Percentiles rank a stretch among this genome's conserved stretches.
These are phyloP conservation scores for Eutypa lata DNA, from an alignment of 2,329 filamentous ascomycete species.

Conservation along the genomic window DNA sequence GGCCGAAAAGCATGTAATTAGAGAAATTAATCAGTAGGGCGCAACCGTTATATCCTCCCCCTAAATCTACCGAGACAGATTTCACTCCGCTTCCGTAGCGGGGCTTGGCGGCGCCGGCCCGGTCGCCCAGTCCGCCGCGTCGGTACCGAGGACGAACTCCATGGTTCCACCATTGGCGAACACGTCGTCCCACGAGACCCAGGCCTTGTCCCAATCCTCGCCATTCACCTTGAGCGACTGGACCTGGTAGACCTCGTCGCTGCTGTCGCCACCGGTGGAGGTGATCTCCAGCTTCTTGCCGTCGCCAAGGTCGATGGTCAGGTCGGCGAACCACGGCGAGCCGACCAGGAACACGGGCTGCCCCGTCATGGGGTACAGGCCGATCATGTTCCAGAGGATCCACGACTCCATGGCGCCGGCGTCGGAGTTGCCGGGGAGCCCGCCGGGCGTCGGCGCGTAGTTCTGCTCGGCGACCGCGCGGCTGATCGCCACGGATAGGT, in stretches of 20 bases:
- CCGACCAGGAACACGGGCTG: conserved; percentile 66
- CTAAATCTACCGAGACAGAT: not conserved
- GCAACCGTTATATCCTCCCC: not conserved
- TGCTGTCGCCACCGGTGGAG: conserved; percentile 48
- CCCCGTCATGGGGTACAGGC: conserved; percentile 64
- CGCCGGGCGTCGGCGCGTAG: conserved; percentile 52
- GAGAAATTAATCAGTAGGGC: too few relatives aligned
- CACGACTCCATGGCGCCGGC: conserved; percentile 72
- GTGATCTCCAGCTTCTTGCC: conserved; percentile 54
- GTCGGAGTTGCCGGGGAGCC: conserved; percentile 68
- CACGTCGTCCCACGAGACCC: conserved; percentile 64
- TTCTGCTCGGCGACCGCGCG: conserved; percentile 57
- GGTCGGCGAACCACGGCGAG: conserved; percentile 59
- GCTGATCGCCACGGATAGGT: conserved; percentile 56
- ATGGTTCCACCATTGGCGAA: conserved; percentile 62
- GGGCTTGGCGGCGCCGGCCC: conserved; percentile 61
- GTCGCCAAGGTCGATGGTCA: conserved; percentile 56
- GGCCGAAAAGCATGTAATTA: too few relatives aligned
- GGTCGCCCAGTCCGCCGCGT: conserved; percentile 53
- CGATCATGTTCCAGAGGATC: conserved; percentile 67
- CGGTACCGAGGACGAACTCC: conserved; percentile 60
- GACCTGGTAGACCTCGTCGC: conserved; percentile 54
- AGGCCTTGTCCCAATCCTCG: conserved; percentile 57
- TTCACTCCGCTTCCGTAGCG: conserved; percentile 28
- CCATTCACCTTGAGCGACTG: conserved; percentile 67